Conservation (phyloP, 371 early-diverging fungal species). For the Rhizopus microsporus region DNA sequence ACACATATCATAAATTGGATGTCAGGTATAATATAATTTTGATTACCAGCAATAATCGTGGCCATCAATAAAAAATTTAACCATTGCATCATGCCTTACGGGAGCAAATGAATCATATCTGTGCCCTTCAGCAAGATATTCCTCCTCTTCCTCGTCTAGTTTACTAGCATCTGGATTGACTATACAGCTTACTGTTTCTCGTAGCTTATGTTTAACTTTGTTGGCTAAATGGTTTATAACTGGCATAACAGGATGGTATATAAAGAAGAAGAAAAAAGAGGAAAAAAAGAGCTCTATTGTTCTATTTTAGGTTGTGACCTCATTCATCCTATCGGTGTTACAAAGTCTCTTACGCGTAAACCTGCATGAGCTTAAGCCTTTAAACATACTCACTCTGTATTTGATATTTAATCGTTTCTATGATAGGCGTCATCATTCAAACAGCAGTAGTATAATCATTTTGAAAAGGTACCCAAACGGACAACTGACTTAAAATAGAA, state of each 20-base stretch:
- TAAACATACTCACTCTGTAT: too few relatives aligned
- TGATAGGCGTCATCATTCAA: too few relatives aligned
- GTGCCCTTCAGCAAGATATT: slow-evolving; percentile 47
- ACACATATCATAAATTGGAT: too few relatives aligned
- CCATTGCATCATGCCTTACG: slow-evolving; percentile 64
- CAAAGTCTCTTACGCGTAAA: too few relatives aligned
- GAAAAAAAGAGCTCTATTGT: slow-evolving; percentile 4
- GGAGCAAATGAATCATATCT: slow-evolving; percentile 83
- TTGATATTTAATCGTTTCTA: too few relatives aligned
- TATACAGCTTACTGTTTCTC: slow-evolving; percentile 21
- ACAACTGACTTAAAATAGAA: too few relatives aligned
- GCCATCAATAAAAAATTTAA: slow-evolving; percentile 83
- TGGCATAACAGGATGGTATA: slow-evolving; percentile 20
- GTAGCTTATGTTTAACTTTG: slow-evolving; percentile 30
- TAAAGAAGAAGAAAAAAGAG: slow-evolving; percentile 10
- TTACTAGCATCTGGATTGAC: slow-evolving; percentile 13
- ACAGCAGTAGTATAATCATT: too few relatives aligned
- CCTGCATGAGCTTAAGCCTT: too few relatives aligned
- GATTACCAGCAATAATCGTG: slow-evolving; percentile 75
- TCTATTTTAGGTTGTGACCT: too few relatives aligned
- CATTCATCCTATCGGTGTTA: too few relatives aligned
- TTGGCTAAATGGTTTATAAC: slow-evolving; percentile 35
- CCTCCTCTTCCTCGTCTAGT: slow-evolving; percentile 43
- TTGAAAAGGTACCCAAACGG: too few relatives aligned
- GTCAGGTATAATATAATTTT: not conserved